Evolutionary conservation across 495 filamentous ascomycete genomes (phyloP).

Genomic region (Penicillium verhagenii): DNA sequence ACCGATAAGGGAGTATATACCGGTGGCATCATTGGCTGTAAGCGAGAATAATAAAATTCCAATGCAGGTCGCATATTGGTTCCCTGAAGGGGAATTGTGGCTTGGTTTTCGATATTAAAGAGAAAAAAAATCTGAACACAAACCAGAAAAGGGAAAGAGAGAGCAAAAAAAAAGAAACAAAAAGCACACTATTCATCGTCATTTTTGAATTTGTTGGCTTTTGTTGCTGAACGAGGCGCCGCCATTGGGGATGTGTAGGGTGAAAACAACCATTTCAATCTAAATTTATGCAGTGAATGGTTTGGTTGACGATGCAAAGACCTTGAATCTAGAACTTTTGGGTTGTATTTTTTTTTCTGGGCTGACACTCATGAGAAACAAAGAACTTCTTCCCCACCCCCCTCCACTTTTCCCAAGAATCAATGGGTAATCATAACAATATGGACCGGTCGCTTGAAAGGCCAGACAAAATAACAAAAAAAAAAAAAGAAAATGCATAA

Average conservation of each 20-base stretch:
- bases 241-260: constrained; percentile 3
- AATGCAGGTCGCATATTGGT: constrained; percentile 12
- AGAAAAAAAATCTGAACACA: too few relatives aligned
- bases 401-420: constrained; percentile 1
- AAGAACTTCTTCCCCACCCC: constrained; percentile 2
- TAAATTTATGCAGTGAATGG: constrained; percentile 8
- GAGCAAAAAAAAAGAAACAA: background rate
- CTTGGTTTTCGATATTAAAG: background rate
- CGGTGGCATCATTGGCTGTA: constrained; percentile 12
- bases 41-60: background rate
- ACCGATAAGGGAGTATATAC: constrained; percentile 20
- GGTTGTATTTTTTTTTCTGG: constrained; percentile 6
- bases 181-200: background rate
- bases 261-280: too few relatives aligned
- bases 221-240: background rate
- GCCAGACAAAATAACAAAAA: constrained; percentile 20
- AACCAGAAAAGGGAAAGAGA: too few relatives aligned
- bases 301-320: constrained; percentile 9
- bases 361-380: constrained; percentile 2
- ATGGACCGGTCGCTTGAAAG: constrained; percentile 30
- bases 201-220: background rate
- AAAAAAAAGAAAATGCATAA: too few relatives aligned
- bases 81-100: constrained; percentile 9
- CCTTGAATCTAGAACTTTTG: constrained; percentile 32
- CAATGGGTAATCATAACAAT: constrained; percentile 27